phyloP scores from a whole-genome alignment of 768 basidiomycete genomes.

The Lactarius akahatsu region DNA sequence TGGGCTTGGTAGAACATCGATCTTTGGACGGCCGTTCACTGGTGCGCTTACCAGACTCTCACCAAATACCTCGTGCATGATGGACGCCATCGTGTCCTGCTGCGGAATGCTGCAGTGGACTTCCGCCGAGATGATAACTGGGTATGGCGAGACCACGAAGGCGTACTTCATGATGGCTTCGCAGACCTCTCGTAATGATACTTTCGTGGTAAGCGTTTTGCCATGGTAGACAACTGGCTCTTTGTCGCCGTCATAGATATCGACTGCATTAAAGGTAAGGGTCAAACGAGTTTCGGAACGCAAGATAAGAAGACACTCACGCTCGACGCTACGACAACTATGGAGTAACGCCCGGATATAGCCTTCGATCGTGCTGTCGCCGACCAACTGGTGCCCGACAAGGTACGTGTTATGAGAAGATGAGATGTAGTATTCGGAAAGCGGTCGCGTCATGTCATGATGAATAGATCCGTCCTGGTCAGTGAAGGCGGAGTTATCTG shows the following conservation, averaged over 20 bases:
- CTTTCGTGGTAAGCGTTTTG: conserved; percentile 81
- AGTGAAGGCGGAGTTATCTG: conserved; percentile 65
- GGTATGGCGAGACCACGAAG: conserved; percentile 87
- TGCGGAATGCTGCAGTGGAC: conserved; percentile 78
- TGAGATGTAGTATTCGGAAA: conserved; percentile 86
- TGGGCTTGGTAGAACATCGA: conserved; percentile 76
- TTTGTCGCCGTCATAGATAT: conserved; percentile 84
- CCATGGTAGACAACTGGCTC: conserved; percentile 91
- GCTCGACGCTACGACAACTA: conserved; percentile 90
- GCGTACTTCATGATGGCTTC: conserved; percentile 85
- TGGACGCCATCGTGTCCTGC: conserved; percentile 74
- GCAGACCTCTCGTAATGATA: conserved; percentile 78
- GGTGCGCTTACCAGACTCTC: conserved; percentile 49
- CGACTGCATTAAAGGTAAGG: conserved; percentile 54
- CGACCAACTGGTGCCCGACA: conserved; percentile 82
- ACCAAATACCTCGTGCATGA: conserved; percentile 67
- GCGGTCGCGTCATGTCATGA: conserved; percentile 88
- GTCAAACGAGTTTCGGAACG: background rate
- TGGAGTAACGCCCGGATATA: conserved; percentile 90
- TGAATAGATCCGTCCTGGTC: conserved; percentile 53
- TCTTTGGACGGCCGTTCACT: conserved; percentile 47
- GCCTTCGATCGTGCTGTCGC: conserved; percentile 86
- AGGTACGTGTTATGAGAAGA: conserved; percentile 94
- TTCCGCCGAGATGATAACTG: conserved; percentile 91
- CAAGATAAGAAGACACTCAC: conserved; percentile 46